Evolutionary conservation across 352 stramenopile genomes (phyloP), one percentile per base, ranked within the genome.

Genomic region (Phytophthora tubulina): DNA sequence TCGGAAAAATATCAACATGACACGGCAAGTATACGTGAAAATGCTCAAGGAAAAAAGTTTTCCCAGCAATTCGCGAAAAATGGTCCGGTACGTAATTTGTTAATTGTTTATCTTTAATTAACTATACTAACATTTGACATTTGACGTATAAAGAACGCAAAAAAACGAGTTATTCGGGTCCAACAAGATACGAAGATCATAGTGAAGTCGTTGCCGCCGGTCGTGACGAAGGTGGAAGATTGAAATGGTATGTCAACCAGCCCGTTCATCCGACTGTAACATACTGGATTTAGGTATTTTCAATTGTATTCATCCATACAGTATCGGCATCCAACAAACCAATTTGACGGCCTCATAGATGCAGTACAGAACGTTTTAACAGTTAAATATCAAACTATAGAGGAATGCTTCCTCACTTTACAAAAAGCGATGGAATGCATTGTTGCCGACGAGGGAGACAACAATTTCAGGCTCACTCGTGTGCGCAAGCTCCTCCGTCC

Each of bases 1-100:
- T 64, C 8, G 64, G 36, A 63, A 53, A n/a, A 64, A 64, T 35
- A 33, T 70, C n/a, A 58, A 38, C 36, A 63, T 64, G 63, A 39
- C 60, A 10, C 50, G 49, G 58, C 7, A 8, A 9, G 17, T 51
- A 3, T 58, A 66, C 45, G 39, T 57, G 10, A 21, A 58, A 10
- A 53, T 70, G 33, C 27, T 70, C 6, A 58, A 52, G 39, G 39
- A n/a, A 64, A n/a, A n/a, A n/a, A 33, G 36, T 64, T 32, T 70
- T 70, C 35, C 35, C 63, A 14, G 52, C 63, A 17, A 63, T 70
- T 41, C 45, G 52, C 14, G 31, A 38, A n/a, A 54, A 60, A 33
- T 71, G 21, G 27, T n/a, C 53, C 31, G 53, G 63, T 71, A 60
- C 31, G 17, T 60, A 21, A 35, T 51, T 41, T 57, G 15, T 59